Conservation (phyloP, 129 eudicot species). For the Logfia minima region DNA sequence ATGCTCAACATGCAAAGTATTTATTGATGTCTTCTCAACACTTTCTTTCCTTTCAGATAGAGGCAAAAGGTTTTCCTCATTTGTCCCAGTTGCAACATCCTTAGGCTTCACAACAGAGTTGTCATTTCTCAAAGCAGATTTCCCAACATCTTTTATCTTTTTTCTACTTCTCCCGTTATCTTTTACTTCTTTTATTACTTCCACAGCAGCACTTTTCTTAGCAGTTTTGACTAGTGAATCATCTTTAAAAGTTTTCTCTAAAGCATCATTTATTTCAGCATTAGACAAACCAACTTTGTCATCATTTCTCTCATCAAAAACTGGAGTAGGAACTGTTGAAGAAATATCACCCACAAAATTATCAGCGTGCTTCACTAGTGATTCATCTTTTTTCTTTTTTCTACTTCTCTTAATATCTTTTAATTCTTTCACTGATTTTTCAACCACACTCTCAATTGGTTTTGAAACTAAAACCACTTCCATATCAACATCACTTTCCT, state of each 20-base stretch:
- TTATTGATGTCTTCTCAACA: slow-evolving; percentile 2
- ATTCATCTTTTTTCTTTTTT: slow-evolving; percentile 28
- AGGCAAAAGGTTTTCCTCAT: slow-evolving; percentile 17
- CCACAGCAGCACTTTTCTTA: slow-evolving; percentile 12
- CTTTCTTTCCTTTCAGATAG: slow-evolving; percentile 13
- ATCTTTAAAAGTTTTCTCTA: slow-evolving; percentile 24
- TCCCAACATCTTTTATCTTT: slow-evolving; percentile 28
- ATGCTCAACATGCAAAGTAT: slow-evolving; percentile 19
- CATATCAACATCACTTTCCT: slow-evolving; percentile 24
- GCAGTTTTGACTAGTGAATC: background rate
- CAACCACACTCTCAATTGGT: slow-evolving; percentile 22
- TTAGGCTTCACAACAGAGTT: background rate
- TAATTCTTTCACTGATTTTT: slow-evolving; percentile 10
- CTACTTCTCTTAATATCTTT: slow-evolving; percentile 5
- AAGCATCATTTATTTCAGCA: slow-evolving; percentile 20
- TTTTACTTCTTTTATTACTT: slow-evolving; percentile 20
- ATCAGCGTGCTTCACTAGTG: background rate
- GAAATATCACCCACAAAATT: slow-evolving; percentile 12
- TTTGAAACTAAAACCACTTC: slow-evolving; percentile 18
- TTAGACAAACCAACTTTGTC: slow-evolving; percentile 10
- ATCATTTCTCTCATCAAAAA: slow-evolving; percentile 16
- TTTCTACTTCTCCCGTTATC: background rate
- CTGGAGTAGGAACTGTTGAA: slow-evolving; percentile 18
- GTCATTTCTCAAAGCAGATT: slow-evolving; percentile 24
- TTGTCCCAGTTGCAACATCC: slow-evolving; percentile 9